A percentile compares a stretch with the other conserved stretches of the same genome.
phyloP scores from a whole-genome alignment of 2,329 filamentous ascomycete species.

The Stemphylium lycopersici region DNA sequence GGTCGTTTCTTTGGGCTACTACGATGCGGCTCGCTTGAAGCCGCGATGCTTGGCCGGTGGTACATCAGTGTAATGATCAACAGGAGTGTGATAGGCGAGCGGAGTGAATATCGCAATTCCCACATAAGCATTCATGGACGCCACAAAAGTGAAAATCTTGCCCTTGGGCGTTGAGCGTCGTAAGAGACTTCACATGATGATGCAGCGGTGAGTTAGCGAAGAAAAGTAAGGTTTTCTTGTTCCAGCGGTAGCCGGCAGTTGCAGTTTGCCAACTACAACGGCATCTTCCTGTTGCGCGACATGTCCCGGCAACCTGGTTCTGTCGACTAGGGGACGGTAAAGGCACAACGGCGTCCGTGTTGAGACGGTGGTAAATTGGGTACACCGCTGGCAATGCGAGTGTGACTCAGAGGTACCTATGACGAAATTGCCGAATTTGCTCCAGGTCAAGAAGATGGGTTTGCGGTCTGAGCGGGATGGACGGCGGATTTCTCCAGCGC shows the following conservation, averaged over 20 bases:
- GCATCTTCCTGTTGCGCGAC: slow-evolving; percentile 6
- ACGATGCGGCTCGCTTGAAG: slow-evolving; percentile 8
- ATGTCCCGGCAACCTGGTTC: slow-evolving; percentile 19
- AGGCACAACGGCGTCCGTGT: slow-evolving; percentile 13
- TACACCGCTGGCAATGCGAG: slow-evolving; percentile 15
- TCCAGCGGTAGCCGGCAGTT: slow-evolving; percentile 13
- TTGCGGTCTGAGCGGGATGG: background rate
- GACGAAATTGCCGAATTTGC: slow-evolving; percentile 2
- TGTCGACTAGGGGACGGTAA: slow-evolving; percentile 12
- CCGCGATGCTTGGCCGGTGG: slow-evolving; percentile 5
- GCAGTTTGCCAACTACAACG: slow-evolving; percentile 4
- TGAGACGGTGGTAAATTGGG: slow-evolving; percentile 13
- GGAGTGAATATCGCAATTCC: slow-evolving; percentile 3
- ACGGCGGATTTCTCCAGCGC: slow-evolving; percentile 2
- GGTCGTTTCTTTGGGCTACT: background rate
- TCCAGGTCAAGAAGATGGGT: background rate
- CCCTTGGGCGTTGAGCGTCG: background rate
- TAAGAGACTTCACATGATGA: background rate
- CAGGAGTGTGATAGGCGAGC: slow-evolving; percentile 1
- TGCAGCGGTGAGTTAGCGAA: slow-evolving; percentile 5
- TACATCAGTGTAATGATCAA: slow-evolving; percentile 3
- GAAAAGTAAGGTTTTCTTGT: background rate
- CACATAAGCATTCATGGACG: background rate
- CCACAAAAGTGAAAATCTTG: slow-evolving; percentile 10
- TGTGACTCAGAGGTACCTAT: slow-evolving; percentile 17